Evolutionary conservation across 257 asterid species (phyloP), one percentile per base, ranked within the genome.

Genomic region (Plectranthus barbatus): DNA sequence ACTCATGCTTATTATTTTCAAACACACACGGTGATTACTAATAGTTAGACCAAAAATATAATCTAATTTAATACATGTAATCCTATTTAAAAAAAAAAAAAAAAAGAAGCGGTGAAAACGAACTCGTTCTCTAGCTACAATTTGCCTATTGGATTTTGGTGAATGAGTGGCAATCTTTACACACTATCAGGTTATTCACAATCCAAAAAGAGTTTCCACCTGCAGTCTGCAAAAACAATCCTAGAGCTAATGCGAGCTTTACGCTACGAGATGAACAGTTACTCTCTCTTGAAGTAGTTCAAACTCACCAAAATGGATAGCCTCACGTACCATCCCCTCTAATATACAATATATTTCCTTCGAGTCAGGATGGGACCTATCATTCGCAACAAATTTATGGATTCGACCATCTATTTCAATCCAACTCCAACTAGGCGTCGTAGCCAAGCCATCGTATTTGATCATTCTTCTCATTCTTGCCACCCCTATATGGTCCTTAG

Each of bases 61-160:
- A n/a, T n/a, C n/a, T n/a, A n/a, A n/a, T n/a, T n/a, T n/a, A n/a
- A n/a, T n/a, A n/a, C n/a, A n/a, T n/a, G n/a, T n/a, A n/a, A n/a
- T n/a, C n/a, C n/a, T n/a, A n/a, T n/a, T n/a, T n/a, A n/a, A n/a
- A n/a, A n/a, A n/a, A n/a, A n/a, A n/a, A n/a, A n/a, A n/a, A n/a
- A n/a, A n/a, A n/a, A n/a, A n/a, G 18, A 80, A 83, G 72, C 77
- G 79, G 68, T 80, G 86, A 60, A 83, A 83, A 56, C 90, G 72
- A 47, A 78, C 81, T 34, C 83, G 59, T 57, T 83, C 84, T 7
- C 84, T 76, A 19, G 80, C 84, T 19, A 78, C 62, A 29, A 83
- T 74, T 61, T 76, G 80, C 54, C 84, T 64, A 12, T 45, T 17
- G 44, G 48, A 69, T n/a, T 36, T 78, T 83, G 64, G 74, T 73